A percentile compares a stretch with the other conserved stretches of the same genome.
Evolutionary conservation across 345 rosid species (phyloP).

Genomic region (Firmiana major): DNA sequence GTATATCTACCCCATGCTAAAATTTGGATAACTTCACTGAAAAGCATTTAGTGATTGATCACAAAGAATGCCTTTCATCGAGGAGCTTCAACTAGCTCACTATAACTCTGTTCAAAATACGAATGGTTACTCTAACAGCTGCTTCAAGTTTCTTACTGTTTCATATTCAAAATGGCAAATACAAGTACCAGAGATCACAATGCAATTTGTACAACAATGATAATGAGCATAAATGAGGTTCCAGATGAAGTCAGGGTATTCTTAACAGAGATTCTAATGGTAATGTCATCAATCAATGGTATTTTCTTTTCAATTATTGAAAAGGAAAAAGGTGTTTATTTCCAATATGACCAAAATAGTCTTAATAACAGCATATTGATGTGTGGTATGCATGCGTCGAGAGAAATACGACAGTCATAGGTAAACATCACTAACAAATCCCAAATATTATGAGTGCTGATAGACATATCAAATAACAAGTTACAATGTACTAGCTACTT

Average conservation of each 20-base stretch:
- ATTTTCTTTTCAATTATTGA: neutral
- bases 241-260: neutral
- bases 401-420: neutral
- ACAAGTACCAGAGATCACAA: neutral
- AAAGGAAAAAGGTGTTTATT: neutral
- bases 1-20: neutral
- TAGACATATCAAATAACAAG: conserved; percentile 2
- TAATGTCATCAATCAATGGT: neutral
- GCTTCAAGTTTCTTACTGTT: neutral
- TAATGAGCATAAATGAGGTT: neutral
- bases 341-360: neutral
- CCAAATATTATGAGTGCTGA: neutral
- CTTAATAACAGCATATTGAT: neutral
- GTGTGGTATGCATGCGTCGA: neutral
- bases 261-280: neutral
- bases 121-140: neutral
- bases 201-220: neutral
- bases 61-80: neutral
- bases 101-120: neutral
- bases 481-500: conserved; percentile 22
- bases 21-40: neutral
- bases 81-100: neutral
- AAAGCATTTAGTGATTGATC: neutral
- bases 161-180: neutral
- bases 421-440: neutral